phyloP scores from a whole-genome alignment of 1,284 basidiomycete species.

The Fistulina hepatica region DNA sequence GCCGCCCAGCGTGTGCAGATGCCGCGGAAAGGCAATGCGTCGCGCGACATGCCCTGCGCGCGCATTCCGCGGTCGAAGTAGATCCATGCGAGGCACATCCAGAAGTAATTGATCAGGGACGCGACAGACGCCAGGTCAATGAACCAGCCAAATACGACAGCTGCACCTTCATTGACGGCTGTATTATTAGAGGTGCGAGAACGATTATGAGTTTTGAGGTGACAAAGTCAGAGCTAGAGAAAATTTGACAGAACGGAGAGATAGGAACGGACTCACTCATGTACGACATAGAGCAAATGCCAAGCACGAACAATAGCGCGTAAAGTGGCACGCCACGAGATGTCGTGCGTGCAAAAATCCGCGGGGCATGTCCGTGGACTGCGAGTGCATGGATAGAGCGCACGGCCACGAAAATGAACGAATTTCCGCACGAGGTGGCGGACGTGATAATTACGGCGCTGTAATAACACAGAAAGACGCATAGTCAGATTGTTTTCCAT shows the following conservation, averaged over 20 bases:
- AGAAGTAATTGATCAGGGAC: slow-evolving; percentile 12
- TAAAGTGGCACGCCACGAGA: slow-evolving; percentile 9
- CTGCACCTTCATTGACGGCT: slow-evolving; percentile 10
- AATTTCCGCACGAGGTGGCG: slow-evolving; percentile 12
- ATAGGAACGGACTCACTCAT: slow-evolving; percentile 7
- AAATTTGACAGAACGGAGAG: neutral
- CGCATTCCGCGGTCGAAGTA: slow-evolving; percentile 10
- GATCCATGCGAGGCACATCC: slow-evolving; percentile 14
- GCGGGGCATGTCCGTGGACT: slow-evolving; percentile 9
- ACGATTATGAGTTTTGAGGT: neutral
- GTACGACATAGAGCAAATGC: slow-evolving; percentile 9
- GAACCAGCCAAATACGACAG: slow-evolving; percentile 13
- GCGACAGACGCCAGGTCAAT: slow-evolving; percentile 11
- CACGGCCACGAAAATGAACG: slow-evolving; percentile 10
- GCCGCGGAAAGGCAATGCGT: slow-evolving; percentile 10
- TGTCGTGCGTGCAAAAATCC: slow-evolving; percentile 10
- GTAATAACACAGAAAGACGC: neutral
- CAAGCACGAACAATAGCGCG: slow-evolving; percentile 9
- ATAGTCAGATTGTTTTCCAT: neutral
- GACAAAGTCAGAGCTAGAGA: too few relatives aligned
- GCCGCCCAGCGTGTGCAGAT: slow-evolving; percentile 6
- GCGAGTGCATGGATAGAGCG: slow-evolving; percentile 11
- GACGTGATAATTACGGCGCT: slow-evolving; percentile 13
- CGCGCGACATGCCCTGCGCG: slow-evolving; percentile 10
- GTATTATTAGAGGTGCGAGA: neutral